Percentiles rank a stretch among this genome's conserved stretches.
These are phyloP conservation scores for Kwoniella europaea DNA, from an alignment of 768 basidiomycete species.

Conservation along the genomic window DNA sequence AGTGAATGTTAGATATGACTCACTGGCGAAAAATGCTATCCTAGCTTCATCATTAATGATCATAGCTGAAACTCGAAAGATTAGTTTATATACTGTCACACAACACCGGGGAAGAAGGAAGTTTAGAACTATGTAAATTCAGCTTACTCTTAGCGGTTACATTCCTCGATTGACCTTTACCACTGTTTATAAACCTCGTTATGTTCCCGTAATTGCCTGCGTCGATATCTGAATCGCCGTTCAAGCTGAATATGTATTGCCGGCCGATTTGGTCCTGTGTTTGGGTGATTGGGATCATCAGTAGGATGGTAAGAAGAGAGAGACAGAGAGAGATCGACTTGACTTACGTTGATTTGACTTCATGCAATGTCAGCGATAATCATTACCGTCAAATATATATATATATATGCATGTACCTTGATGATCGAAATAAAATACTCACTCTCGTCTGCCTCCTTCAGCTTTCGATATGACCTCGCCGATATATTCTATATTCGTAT, in stretches of 20 bases:
- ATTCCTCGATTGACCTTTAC: slow-evolving; percentile 12
- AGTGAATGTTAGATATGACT: background rate
- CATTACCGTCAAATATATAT: background rate
- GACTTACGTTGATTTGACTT: slow-evolving; percentile 20
- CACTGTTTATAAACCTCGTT: slow-evolving; percentile 28
- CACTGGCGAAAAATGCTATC: slow-evolving; percentile 14
- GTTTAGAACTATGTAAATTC: background rate
- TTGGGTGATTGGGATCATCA: background rate
- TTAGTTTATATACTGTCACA: background rate
- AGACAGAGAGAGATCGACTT: background rate
- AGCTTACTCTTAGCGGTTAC: slow-evolving; percentile 10
- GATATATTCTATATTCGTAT: slow-evolving; percentile 19
- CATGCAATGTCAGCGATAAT: background rate
- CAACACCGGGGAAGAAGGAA: background rate
- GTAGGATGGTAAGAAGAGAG: background rate
- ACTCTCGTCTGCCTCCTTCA: slow-evolving; percentile 23
- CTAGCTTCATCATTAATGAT: slow-evolving; percentile 6
- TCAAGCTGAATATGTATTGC: slow-evolving; percentile 19
- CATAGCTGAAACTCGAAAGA: background rate
- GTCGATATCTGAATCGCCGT: slow-evolving; percentile 22
- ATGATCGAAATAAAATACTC: background rate
- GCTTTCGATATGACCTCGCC: slow-evolving; percentile 19
- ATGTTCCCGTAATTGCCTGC: slow-evolving; percentile 19
- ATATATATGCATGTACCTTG: no score
- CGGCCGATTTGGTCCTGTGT: slow-evolving; percentile 22